Conservation (phyloP, 371 early-diverging fungal genomes). For the Mortierella sp. region DNA sequence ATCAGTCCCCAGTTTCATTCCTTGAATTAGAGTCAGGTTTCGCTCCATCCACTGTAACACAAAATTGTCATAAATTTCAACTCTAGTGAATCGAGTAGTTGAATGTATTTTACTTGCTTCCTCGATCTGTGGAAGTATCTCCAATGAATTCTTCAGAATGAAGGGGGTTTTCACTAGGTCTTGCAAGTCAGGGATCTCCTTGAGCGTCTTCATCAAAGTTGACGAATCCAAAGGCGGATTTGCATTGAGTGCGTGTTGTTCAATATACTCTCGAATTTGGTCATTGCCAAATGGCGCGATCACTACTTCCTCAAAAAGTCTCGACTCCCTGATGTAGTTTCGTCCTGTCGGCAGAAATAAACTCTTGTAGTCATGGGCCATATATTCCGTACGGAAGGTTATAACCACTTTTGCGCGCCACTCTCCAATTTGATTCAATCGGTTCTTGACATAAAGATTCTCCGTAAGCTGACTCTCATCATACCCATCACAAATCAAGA, state of each 20-base stretch:
- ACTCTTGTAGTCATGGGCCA: background rate
- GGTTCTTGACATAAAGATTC: slow-evolving; percentile 7
- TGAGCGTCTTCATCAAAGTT: background rate
- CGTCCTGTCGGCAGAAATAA: slow-evolving; percentile 4
- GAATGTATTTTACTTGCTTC: background rate
- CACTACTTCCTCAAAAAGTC: slow-evolving; percentile 1
- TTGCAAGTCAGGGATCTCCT: slow-evolving; percentile 2
- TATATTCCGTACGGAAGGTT: slow-evolving; percentile 12
- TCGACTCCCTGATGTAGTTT: background rate
- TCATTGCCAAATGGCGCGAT: slow-evolving; percentile 1
- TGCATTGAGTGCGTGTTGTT: background rate
- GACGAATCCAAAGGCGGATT: background rate
- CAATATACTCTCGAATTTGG: background rate
- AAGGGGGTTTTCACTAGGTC: slow-evolving; percentile 23
- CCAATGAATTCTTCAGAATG: slow-evolving; percentile 1
- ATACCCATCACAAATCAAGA: slow-evolving; percentile 3
- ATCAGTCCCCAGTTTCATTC: background rate
- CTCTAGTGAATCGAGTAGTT: background rate
- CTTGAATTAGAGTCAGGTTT: background rate
- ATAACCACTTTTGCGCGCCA: slow-evolving; percentile 3
- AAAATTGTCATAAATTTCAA: slow-evolving; percentile 17
- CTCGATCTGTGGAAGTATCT: slow-evolving; percentile 1
- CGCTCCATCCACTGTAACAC: slow-evolving; percentile 3
- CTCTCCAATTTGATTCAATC: slow-evolving; percentile 8
- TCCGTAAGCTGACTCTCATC: background rate